Evolutionary conservation across 2,329 filamentous ascomycete genomes (phyloP), one percentile per base, ranked within the genome.

Genomic region (Exophiala dermatitidis): DNA sequence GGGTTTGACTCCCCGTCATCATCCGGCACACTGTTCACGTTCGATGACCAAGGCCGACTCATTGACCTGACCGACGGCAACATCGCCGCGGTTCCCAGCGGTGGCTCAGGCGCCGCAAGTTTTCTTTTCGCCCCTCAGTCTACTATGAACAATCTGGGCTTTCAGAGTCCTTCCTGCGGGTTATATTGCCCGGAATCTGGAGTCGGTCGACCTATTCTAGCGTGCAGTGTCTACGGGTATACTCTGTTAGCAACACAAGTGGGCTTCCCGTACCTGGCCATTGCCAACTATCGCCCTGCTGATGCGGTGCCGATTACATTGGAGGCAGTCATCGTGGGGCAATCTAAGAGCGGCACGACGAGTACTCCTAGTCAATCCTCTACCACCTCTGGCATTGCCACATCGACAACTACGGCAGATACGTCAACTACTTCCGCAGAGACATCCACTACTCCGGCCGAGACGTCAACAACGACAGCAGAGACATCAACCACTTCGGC

Each of bases 21-120:
- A 10, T 33, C 47, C 9, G 47, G 47, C 36, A 50, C 36, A 28
- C n/a, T 43, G 7, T 50, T 50, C 38, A 50, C 47, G 5, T 50
- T 50, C 38, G 36, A 50, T 12, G 3, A 9, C 7, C 37, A 50
- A 34, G 47, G 47, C 7, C 36, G 30, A 3, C 28, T 50, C n/a
- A 12, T 50, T 8, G 47, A 50, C 6, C 34, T 34, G 3, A 29
- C 8, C 19, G n/a, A 26, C 10, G 36, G 36, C 36, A 31, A 43
- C 9, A 50, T 50, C 5, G 47, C 37, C 10, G 38, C 28, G 26
- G 38, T 19, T n/a, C 37, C 47, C 12, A 36, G n/a, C 2, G 26
- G n/a, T 33, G 37, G 12, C 4, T 19, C 42, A 6, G 41, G 34
- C 10, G 30, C 38, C 5, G 48, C 29, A 12, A 19, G 19, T 19